phyloP scores from a whole-genome alignment of 2,329 filamentous ascomycete genomes.

The Metarhizium guizhouense region DNA sequence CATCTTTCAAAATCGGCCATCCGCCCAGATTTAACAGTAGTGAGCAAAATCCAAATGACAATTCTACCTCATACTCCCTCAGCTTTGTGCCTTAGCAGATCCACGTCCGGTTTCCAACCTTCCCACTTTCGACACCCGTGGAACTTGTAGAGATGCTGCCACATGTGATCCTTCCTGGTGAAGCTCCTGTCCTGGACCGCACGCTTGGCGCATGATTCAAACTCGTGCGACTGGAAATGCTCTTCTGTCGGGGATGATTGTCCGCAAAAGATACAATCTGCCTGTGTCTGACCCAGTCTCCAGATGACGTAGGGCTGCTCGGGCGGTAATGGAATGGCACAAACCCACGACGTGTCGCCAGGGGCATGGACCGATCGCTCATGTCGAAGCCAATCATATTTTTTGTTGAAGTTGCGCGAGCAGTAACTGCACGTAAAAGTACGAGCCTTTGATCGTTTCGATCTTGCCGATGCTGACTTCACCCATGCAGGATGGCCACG shows the following conservation, averaged over 20 bases:
- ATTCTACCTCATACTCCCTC: background rate
- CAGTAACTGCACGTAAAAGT: conserved; percentile 30
- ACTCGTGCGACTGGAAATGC: conserved; percentile 31
- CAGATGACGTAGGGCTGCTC: conserved; percentile 36
- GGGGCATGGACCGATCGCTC: conserved; percentile 41
- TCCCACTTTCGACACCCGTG: conserved; percentile 35
- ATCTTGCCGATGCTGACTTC: conserved; percentile 6
- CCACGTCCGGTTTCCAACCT: conserved; percentile 37
- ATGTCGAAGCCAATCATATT: conserved; percentile 36
- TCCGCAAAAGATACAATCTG: conserved; percentile 32
- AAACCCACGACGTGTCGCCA: conserved; percentile 37
- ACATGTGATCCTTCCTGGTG: conserved; percentile 32
- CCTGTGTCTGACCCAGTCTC: conserved; percentile 34
- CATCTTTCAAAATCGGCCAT: no score
- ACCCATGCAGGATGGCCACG: conserved; percentile 5
- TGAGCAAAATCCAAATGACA: background rate
- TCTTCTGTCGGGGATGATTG: conserved; percentile 20
- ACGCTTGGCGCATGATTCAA: conserved; percentile 40
- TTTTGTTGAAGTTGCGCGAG: conserved; percentile 27
- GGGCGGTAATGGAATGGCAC: conserved; percentile 28
- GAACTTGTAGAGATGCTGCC: conserved; percentile 33
- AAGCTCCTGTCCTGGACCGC: conserved; percentile 32
- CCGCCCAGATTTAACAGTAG: no score
- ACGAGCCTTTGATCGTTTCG: conserved; percentile 10
- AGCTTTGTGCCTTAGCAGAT: conserved; percentile 21